phyloP scores from a whole-genome alignment of 805 yeast genomes.

The Sugiyamaella mastotermitis region DNA sequence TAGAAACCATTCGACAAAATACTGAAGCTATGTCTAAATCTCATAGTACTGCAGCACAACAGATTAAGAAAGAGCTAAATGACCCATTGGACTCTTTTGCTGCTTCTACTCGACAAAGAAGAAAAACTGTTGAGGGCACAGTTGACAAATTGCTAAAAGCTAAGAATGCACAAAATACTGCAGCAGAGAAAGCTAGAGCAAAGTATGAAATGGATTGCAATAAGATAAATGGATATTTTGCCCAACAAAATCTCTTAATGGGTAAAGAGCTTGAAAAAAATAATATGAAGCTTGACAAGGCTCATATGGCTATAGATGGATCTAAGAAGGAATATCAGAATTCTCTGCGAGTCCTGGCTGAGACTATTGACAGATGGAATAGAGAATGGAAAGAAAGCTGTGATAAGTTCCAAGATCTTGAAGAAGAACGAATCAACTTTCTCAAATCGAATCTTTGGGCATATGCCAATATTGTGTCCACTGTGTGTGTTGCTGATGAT shows the following conservation, averaged over 20 bases:
- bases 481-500: slow-evolving; percentile 74
- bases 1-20: slow-evolving; percentile 53
- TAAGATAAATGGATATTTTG: slow-evolving; percentile 51
- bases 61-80: slow-evolving; percentile 45
- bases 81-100: slow-evolving; percentile 50
- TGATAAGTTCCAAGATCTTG: slow-evolving; percentile 58
- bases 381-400: slow-evolving; percentile 66
- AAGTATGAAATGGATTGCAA: slow-evolving; percentile 54
- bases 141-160: slow-evolving; percentile 49
- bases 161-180: slow-evolving; percentile 32
- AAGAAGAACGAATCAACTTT: slow-evolving; percentile 65
- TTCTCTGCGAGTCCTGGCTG: slow-evolving; percentile 46
- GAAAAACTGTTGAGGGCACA: slow-evolving; percentile 51
- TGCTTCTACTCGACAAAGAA: slow-evolving; percentile 44
- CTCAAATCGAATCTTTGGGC: slow-evolving; percentile 71
- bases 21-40: slow-evolving; percentile 53
- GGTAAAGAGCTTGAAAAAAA: slow-evolving; percentile 66
- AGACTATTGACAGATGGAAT: slow-evolving; percentile 57
- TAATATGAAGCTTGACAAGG: slow-evolving; percentile 48
- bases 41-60: slow-evolving; percentile 47
- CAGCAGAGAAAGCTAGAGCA: slow-evolving; percentile 32
- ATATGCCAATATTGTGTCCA: slow-evolving; percentile 66
- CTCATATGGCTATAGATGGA: slow-evolving; percentile 37
- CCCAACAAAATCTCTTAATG: slow-evolving; percentile 61
- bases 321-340: slow-evolving; percentile 53